phyloP scores from a whole-genome alignment of 108 stramenopile genomes.

The Cyclotella kingstonii region DNA sequence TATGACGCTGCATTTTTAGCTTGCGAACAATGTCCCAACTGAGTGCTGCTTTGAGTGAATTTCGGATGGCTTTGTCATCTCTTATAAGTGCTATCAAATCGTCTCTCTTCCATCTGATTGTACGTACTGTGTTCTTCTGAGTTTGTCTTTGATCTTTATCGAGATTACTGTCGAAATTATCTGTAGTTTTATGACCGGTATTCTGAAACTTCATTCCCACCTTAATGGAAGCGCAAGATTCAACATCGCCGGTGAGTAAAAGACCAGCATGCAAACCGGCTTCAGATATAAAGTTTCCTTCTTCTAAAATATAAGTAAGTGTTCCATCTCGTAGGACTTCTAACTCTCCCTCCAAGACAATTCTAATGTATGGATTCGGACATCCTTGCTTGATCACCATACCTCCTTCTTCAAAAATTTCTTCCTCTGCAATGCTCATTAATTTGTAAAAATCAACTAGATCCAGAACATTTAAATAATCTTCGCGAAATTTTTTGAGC shows the following conservation, averaged over 20 bases:
- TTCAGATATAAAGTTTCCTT: conserved; percentile 82
- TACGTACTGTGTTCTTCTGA: conserved; percentile 23
- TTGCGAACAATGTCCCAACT: conserved; percentile 89
- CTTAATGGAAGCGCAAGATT: conserved; percentile 66
- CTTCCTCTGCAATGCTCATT: conserved; percentile 44
- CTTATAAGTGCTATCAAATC: conserved; percentile 66
- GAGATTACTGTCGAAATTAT: neutral
- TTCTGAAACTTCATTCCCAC: conserved; percentile 26
- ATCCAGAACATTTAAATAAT: conserved; percentile 73
- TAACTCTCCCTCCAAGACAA: conserved; percentile 72
- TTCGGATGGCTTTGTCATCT: conserved; percentile 47
- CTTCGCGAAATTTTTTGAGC: conserved; percentile 46
- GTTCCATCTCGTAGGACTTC: conserved; percentile 65
- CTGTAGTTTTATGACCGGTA: neutral
- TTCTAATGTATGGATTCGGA: conserved; percentile 60
- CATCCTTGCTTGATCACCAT: conserved; percentile 55
- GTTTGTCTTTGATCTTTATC: conserved; percentile 4
- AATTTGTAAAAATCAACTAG: conserved; percentile 63
- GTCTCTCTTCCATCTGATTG: conserved; percentile 66
- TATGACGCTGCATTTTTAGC: conserved; percentile 67
- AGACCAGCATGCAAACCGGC: conserved; percentile 79
- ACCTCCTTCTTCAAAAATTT: conserved; percentile 56
- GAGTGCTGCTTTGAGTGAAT: conserved; percentile 65
- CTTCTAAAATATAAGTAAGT: conserved; percentile 66
- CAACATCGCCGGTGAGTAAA: conserved; percentile 60